Evolutionary conservation across 352 stramenopile species (phyloP).

Genomic region (Globisporangium camurandrum): DNA sequence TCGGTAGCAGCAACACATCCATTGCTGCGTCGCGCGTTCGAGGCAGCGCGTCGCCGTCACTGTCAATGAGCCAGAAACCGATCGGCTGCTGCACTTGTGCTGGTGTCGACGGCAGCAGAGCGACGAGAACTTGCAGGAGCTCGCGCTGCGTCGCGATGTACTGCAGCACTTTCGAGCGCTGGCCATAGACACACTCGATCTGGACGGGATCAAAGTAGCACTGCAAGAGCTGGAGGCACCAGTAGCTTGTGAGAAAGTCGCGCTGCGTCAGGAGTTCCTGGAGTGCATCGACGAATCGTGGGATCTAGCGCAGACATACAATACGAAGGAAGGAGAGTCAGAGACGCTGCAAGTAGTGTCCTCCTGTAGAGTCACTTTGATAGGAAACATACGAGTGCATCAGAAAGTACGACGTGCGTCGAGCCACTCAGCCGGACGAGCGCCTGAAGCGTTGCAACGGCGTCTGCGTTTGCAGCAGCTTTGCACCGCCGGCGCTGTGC

Average conservation of each 20-base stretch:
- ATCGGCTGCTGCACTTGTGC: constrained; percentile 23
- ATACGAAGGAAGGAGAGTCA: neutral
- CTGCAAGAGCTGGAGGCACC: constrained; percentile 58
- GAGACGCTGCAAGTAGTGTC: neutral
- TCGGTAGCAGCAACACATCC: constrained; percentile 26
- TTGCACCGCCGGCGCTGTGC: constrained; percentile 25
- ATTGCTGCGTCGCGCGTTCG: constrained; percentile 12
- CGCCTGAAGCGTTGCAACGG: constrained; percentile 41
- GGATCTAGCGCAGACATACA: constrained; percentile 19
- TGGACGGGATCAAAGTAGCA: constrained; percentile 44
- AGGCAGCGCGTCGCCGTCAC: constrained; percentile 13
- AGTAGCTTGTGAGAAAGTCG: constrained; percentile 58
- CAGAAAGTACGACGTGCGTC: constrained; percentile 29
- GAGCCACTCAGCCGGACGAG: constrained; percentile 40
- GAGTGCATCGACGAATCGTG: constrained; percentile 38
- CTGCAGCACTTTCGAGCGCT: constrained; percentile 49
- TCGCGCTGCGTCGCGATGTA: constrained; percentile 43
- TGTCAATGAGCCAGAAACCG: constrained; percentile 38
- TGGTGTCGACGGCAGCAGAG: constrained; percentile 46
- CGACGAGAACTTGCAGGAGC: constrained; percentile 39
- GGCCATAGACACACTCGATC: constrained; percentile 18
- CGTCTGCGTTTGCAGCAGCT: constrained; percentile 24
- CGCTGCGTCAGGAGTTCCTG: constrained; percentile 51
- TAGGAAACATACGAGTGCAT: constrained; percentile 27
- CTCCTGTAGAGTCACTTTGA: too few relatives aligned